Evolutionary conservation across 2,329 filamentous ascomycete genomes (phyloP).

Genomic region (Diaporthe sp.): DNA sequence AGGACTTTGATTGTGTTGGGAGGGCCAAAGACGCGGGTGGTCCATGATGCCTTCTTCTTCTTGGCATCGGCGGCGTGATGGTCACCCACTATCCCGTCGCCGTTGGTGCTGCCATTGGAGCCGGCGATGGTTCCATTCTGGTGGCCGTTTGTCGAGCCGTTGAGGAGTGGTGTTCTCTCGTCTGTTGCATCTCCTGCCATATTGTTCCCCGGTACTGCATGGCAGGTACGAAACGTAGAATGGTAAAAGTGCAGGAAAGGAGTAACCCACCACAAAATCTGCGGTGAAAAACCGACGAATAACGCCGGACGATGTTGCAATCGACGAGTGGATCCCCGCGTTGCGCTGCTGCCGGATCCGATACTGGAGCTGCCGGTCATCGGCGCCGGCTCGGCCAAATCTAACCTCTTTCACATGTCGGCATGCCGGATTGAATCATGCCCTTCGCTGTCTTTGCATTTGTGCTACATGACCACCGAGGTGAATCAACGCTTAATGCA

Average conservation of each 20-base stretch:
- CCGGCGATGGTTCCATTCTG: slow-evolving; percentile 16
- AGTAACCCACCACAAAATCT: neutral
- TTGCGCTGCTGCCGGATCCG: slow-evolving; percentile 20
- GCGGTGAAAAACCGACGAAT: slow-evolving; percentile 33
- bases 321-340: slow-evolving; percentile 22
- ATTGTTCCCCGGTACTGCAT: neutral
- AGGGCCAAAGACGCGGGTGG: slow-evolving; percentile 39
- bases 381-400: slow-evolving; percentile 30
- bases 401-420: neutral
- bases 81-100: neutral
- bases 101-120: neutral
- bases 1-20: slow-evolving; percentile 41
- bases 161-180: slow-evolving; percentile 41
- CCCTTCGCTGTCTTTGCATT: neutral
- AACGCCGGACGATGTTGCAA: slow-evolving; percentile 24
- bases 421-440: neutral
- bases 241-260: neutral
- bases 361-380: slow-evolving; percentile 16
- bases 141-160: slow-evolving; percentile 26
- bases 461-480: neutral
- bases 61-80: slow-evolving; percentile 4
- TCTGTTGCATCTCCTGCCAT: slow-evolving; percentile 37
- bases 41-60: slow-evolving; percentile 37
- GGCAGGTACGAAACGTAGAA: neutral
- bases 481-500: neutral